A percentile compares a stretch with the other conserved stretches of the same genome.
Conservation (phyloP, 2,329 filamentous ascomycete genomes). For the Uncinocarpus reesii region DNA sequence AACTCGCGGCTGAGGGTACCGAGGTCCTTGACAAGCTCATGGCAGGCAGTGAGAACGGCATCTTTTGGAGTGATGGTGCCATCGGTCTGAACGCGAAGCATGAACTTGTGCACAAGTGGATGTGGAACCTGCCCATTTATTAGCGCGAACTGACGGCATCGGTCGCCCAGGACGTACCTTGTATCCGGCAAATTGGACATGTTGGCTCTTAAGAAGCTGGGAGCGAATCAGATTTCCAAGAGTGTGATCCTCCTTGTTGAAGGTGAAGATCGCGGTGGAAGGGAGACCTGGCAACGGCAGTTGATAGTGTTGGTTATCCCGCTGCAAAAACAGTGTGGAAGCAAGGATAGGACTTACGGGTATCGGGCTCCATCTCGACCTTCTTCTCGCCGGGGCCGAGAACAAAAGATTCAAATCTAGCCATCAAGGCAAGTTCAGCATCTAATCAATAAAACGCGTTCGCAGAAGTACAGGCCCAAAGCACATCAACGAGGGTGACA, state of each 20-base stretch:
- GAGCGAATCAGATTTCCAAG: conserved; percentile 81
- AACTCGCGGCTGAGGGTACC: conserved; percentile 75
- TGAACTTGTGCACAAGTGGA: conserved; percentile 44
- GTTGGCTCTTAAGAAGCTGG: conserved; percentile 71
- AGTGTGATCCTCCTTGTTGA: conserved; percentile 96
- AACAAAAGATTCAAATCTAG: conserved; percentile 86
- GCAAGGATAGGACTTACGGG: conserved; percentile 53
- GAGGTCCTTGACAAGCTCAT: conserved; percentile 71
- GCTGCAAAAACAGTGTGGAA: too few species aligned
- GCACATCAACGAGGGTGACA: too few species aligned
- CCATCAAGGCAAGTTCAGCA: neutral
- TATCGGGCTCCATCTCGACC: conserved; percentile 77
- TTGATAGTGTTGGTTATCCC: too few species aligned
- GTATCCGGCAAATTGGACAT: conserved; percentile 86
- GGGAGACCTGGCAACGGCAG: conserved; percentile 68
- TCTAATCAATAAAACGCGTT: neutral
- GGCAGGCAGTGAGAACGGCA: conserved; percentile 68
- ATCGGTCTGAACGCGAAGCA: conserved; percentile 83
- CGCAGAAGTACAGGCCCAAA: neutral
- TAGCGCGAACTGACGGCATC: neutral
- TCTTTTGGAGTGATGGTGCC: conserved; percentile 81
- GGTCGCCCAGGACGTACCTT: conserved; percentile 64
- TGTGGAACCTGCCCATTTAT: conserved; percentile 31
- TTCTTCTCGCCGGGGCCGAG: conserved; percentile 85
- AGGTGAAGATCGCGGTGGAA: conserved; percentile 87